Percentiles rank a stretch among this genome's conserved stretches.
Evolutionary conservation across 179 eudicot genomes (phyloP).

Genomic region (Camellia oleifera): DNA sequence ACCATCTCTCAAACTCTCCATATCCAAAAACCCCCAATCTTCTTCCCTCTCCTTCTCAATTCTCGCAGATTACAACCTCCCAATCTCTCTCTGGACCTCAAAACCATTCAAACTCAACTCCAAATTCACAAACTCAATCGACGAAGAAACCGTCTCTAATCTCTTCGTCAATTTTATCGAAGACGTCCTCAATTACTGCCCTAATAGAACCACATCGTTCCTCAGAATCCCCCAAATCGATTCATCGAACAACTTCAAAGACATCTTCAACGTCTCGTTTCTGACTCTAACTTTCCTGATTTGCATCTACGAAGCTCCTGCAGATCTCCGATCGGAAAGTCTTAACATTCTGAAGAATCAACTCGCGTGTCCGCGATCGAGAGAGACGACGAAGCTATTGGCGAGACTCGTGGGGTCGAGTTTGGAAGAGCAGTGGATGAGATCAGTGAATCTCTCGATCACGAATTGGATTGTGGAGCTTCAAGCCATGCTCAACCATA

Average conservation of each 20-base stretch:
- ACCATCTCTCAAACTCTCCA: conserved; percentile 55
- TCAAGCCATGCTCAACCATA: conserved; percentile 22
- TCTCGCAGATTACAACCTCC: conserved; percentile 46
- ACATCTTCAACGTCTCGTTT: conserved; percentile 56
- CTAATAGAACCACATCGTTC: conserved; percentile 36
- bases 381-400: conserved; percentile 44
- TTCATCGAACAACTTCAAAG: conserved; percentile 29
- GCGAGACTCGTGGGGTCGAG: conserved; percentile 67
- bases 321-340: conserved; percentile 53
- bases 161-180: conserved; percentile 56
- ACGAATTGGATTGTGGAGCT: conserved; percentile 79
- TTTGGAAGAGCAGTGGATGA: conserved; percentile 77
- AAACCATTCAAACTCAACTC: conserved; percentile 42
- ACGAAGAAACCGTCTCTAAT: conserved; percentile 30
- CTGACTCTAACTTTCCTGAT: conserved; percentile 62
- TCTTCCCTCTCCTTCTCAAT: conserved; percentile 50
- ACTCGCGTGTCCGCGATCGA: conserved; percentile 35
- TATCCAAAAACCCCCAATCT: conserved; percentile 35
- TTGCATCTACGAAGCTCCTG: conserved; percentile 88
- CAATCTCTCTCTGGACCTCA: conserved; percentile 79
- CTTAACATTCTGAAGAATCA: conserved; percentile 50
- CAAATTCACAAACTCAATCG: conserved; percentile 23
- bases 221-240: conserved; percentile 30
- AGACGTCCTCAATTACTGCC: conserved; percentile 68
- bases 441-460: conserved; percentile 69